Base-by-base conservation (phyloP, 2,329 filamentous ascomycete genomes). In the Ambrosiella cleistominuta region DNA sequence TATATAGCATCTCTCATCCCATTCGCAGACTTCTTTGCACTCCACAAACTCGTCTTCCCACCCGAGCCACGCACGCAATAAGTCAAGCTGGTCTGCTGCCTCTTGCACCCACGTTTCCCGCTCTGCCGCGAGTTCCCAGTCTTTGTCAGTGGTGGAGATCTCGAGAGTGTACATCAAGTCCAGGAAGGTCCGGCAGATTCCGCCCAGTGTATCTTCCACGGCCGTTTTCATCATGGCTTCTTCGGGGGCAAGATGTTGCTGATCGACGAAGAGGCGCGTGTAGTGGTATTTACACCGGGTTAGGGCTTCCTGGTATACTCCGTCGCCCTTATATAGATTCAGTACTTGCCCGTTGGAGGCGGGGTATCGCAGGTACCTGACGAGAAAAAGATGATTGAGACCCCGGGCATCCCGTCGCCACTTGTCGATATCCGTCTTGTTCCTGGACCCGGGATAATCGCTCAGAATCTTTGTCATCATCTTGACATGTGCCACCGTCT, bases 31-130 rank as follows among this genome's bases (percentile, higher is more conserved):
- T 37, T 68, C 63, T 2, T 67, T 61, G 60, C 74, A 76, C 7
- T 66, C 65, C 1, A 68, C 66, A 64, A 71, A 74, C 64, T 74
- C 70, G 36, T 72, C 71, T 40, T 70, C 72, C 74, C 74, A 77
- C 4, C 74, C 74, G 0, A 76, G 66, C 74, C 74, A 77, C 1
- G 74, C 73, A 63, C 71, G 70, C 9, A 77, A 63, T 61, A 71
- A 67, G 3, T 75, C 60, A 12, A 47, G 42, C n/a, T 8, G 1
- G 13, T 44, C 50, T 15, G 19, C 38, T 6, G 35, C 11, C 7
- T n/a, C 15, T 37, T 17, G 27, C 35, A n/a, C 38, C 35, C 35
- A 15, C 7, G 51, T 15, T 7, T 15, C 35, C 35, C 8, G 35
- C 15, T 38, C 13, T 5, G n/a, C n/a, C 35, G 13, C 17, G 51